Evolutionary conservation across 345 rosid genomes (phyloP).

Genomic region (Ceriops tagal): DNA sequence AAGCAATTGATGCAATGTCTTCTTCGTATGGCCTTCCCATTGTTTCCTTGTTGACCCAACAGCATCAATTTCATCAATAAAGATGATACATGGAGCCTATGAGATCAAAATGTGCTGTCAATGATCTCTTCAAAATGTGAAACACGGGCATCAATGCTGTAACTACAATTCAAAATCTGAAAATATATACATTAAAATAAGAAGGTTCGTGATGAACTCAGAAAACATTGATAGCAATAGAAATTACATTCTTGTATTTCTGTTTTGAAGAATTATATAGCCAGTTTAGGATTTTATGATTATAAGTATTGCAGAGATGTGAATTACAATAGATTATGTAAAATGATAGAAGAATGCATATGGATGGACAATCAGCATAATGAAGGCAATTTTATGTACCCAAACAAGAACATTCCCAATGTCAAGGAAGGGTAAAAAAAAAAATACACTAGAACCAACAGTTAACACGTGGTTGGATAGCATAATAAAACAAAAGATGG

Average conservation of each 20-base stretch:
- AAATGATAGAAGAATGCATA: too few species aligned
- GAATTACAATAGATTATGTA: too few species aligned
- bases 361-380: too few species aligned
- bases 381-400: too few species aligned
- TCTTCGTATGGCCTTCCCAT: constrained; percentile 99
- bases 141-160: neutral
- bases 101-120: constrained; percentile 15
- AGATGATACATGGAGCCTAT: constrained; percentile 96
- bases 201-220: neutral
- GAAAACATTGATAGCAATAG: neutral
- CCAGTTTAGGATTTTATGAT: too few species aligned
- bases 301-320: too few species aligned
- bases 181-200: neutral
- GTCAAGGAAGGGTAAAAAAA: too few species aligned
- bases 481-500: neutral
- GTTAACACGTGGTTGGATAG: too few species aligned
- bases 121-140: neutral
- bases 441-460: too few species aligned
- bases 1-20: constrained; percentile 95
- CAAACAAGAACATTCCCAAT: too few species aligned
- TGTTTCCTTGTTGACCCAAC: constrained; percentile 97
- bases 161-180: neutral
- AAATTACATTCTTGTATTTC: too few species aligned
- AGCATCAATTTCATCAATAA: constrained; percentile 98
- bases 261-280: too few species aligned